Evolutionary conservation across 2,329 filamentous ascomycete species (phyloP), one percentile per base, ranked within the genome.

Genomic region (Diaporthe sp.): DNA sequence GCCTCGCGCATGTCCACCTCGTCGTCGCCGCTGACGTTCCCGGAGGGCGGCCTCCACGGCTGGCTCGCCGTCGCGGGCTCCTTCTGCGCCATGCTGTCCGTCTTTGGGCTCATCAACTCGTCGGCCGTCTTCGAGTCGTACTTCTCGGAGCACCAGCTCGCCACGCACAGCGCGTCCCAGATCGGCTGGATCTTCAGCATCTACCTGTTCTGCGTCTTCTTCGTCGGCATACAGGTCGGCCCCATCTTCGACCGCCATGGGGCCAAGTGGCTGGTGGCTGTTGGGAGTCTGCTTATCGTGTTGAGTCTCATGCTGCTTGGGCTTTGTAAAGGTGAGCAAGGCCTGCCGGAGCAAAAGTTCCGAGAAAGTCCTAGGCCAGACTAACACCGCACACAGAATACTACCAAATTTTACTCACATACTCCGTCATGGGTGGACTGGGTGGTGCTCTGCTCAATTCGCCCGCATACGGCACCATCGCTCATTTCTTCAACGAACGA

Each of bases 161-260:
- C 85, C n/a, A 84, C 88, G 30, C 92, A 95, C 81, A 89, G 85
- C 72, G 88, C 92, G 15, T 92, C 92, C 5, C 87, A 90, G 69
- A 92, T 95, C 66, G 94, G 94, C n/a, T 97, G 95, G 95, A 94
- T 97, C 77, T 96, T 96, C 79, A 92, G 92, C 78, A 85, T 97
- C 69, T 96, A 95, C 80, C 87, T 94, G 40, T 97, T 97, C 80
- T 85, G 96, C 61, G 90, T 94, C 60, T 96, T 97, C 82, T 94
- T 96, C 80, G 91, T 94, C 50, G 94, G 95, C 35, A 90, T 97
- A 13, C 93, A 96, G 79, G 92, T 96, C 67, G 95, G 95, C 0
- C 94, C 95, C 0, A 82, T 97, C 50, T 97, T 97, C 80, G 95
- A 97, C 81, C 89, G 89, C 61, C 89, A 92, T 77, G 95, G 95